Evolutionary conservation across 208 protist species (phyloP), one percentile per base, ranked within the genome.

Genomic region (Leishmania major): DNA sequence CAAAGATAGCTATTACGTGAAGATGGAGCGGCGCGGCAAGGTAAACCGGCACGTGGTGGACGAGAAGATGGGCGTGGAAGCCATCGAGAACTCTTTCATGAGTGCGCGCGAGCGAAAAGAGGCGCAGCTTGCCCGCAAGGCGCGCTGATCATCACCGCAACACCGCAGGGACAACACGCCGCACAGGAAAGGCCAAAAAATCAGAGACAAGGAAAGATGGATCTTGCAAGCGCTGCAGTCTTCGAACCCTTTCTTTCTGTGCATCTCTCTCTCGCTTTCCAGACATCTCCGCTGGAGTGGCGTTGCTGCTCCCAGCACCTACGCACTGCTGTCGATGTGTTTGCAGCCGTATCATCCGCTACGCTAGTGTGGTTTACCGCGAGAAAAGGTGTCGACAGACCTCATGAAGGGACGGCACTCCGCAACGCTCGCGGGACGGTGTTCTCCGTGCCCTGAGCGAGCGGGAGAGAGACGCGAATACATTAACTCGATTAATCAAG

Each of bases 1-100:
- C 47, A 96, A 96, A 84, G 95, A 98, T 78, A 96, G 91, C 82
- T 98, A 98, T 84, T 97, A 96, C 85, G 92, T 98, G 37, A 98
- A 96, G 89, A 96, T 97, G 90, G 95, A 98, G 87, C 77, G 87
- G 17, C 90, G 83, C 17, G 95, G 95, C 0, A 89, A 89, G 62
- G 75, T 98, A 17, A 91, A 84, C 55, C 64, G 81, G 15, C 85
- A 90, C 51, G 88, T 87, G 15, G 91, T 98, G 62, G 93, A 98
- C 70, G 90, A 93, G 60, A 92, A 93, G 82, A 93, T 98, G 91
- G 93, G 93, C 80, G 83, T 97, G 28, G 84, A 95, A 75, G 93
- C 95, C 1, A 94, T 98, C 81, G 95, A 98, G 71, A 98, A 98
- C 82, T 87, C 95, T 28, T 87, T 96, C 69, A 62, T 98, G 31